Evolutionary conservation across 257 asterid species (phyloP), one percentile per base, ranked within the genome.

Genomic region (Plectranthus barbatus): DNA sequence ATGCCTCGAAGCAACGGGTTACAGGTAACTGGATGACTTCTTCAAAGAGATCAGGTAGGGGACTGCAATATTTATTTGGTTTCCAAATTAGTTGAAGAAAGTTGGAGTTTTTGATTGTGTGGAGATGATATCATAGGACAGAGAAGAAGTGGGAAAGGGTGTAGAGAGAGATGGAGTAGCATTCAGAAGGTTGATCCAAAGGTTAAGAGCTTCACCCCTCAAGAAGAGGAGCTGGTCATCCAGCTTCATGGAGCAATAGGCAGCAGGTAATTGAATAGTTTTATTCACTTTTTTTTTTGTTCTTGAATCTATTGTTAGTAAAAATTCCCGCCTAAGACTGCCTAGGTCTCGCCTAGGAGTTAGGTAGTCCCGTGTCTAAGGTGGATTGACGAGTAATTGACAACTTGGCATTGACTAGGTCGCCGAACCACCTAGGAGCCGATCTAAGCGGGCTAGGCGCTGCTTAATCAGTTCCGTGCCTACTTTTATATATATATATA

Each of bases 231-330:
- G 24, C 64, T 91, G 66, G 84, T 91, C 19, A 83, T 91, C 60
- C 93, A 86, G 67, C 88, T 91, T 24, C 98, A 91, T 77, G 74
- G 96, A 45, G 78, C 92, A 2, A 79, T 91, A 5, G 98, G 98
- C 4, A 88, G 95, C 90, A 86, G 96, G 98, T 90, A n/a, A n/a
- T n/a, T 10, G 6, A 45, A 4, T 1, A 23, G 29, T 23, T 23
- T 23, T 4, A 23, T 6, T 31, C 13, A 37, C 1, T 37, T 37
- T 10, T n/a, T 37, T 37, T 3, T n/a, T 9, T 37, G 1, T 37
- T 4, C 36, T 31, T 31, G 6, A 31, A n/a, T n/a, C n/a, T n/a
- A n/a, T n/a, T n/a, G n/a, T n/a, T n/a, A n/a, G n/a, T n/a, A n/a
- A n/a, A n/a, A n/a, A n/a, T n/a, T n/a, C n/a, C n/a, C n/a, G n/a